A percentile compares a stretch with the other conserved stretches of the same genome.
These are phyloP conservation scores for Beta vulgaris DNA, from an alignment of 148 eudicot genomes.

Conservation along the genomic window DNA sequence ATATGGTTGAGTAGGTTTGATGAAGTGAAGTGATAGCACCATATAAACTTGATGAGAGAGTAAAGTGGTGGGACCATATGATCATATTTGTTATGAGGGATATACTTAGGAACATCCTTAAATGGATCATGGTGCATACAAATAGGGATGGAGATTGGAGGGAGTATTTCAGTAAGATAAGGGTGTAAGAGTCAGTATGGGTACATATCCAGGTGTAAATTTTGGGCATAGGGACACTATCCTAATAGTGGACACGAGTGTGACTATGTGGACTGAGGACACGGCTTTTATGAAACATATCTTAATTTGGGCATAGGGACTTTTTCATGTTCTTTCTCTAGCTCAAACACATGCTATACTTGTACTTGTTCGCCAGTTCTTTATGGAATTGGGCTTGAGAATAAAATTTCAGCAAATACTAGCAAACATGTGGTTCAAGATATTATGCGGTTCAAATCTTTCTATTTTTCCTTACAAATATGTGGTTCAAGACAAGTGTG, in stretches of 20 bases:
- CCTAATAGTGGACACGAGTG: neutral
- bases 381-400: too few relatives aligned
- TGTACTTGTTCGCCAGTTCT: neutral
- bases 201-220: neutral
- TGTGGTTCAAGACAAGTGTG: neutral
- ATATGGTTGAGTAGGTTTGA: too few relatives aligned
- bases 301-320: neutral
- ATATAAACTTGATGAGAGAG: too few relatives aligned
- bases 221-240: neutral
- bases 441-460: too few relatives aligned
- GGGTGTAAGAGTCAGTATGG: neutral
- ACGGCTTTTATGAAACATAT: neutral
- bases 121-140: too few relatives aligned
- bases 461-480: neutral
- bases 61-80: too few relatives aligned
- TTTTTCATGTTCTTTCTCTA: neutral
- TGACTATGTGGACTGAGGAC: neutral
- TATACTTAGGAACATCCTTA: too few relatives aligned
- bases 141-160: too few relatives aligned
- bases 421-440: too few relatives aligned
- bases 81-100: too few relatives aligned
- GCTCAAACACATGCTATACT: neutral
- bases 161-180: neutral
- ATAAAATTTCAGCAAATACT: too few relatives aligned
- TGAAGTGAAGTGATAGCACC: too few relatives aligned